Evolutionary conservation across 352 stramenopile species (phyloP).

Genomic region (Phytophthora melonis): DNA sequence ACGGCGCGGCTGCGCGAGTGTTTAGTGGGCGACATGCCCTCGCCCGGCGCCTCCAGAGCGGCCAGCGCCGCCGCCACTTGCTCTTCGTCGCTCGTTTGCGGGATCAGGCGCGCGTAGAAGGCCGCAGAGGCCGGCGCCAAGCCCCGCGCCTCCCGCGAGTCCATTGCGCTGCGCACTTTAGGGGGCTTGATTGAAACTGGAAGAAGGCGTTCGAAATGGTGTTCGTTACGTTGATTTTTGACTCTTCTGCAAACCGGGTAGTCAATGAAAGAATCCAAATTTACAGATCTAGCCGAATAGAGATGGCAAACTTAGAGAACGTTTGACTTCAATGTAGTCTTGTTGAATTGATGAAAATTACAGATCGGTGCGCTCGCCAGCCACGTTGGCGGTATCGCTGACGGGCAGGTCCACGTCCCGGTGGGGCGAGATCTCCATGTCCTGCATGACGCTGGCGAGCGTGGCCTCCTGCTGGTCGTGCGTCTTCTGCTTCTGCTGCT

Average conservation of each 20-base stretch:
- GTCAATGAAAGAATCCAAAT: not conserved
- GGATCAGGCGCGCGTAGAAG: conserved; percentile 57
- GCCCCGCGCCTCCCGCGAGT: conserved; percentile 17
- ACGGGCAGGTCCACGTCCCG: conserved; percentile 24
- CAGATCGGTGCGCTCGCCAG: conserved; percentile 69
- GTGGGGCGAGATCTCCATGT: conserved; percentile 76
- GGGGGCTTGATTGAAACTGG: conserved; percentile 22
- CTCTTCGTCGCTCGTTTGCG: conserved; percentile 40
- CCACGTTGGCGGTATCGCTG: not conserved
- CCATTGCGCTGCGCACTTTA: conserved; percentile 21
- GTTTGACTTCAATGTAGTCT: conserved; percentile 6
- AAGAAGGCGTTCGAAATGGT: conserved; percentile 9
- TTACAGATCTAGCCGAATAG: not conserved
- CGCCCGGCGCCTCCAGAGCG: conserved; percentile 18
- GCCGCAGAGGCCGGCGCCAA: conserved; percentile 12
- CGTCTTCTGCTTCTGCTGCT: conserved; percentile 63
- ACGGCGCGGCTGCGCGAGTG: conserved; percentile 10
- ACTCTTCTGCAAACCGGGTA: not conserved
- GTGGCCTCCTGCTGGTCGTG: conserved; percentile 57
- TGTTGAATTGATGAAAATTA: conserved; percentile 38
- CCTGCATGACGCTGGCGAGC: conserved; percentile 79
- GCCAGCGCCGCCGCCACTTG: conserved; percentile 32
- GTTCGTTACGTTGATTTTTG: conserved; percentile 9
- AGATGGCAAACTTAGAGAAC: not conserved
- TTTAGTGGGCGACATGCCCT: not conserved